Conservation (phyloP, 306 rosid genomes). For the Sophora flavescens region DNA sequence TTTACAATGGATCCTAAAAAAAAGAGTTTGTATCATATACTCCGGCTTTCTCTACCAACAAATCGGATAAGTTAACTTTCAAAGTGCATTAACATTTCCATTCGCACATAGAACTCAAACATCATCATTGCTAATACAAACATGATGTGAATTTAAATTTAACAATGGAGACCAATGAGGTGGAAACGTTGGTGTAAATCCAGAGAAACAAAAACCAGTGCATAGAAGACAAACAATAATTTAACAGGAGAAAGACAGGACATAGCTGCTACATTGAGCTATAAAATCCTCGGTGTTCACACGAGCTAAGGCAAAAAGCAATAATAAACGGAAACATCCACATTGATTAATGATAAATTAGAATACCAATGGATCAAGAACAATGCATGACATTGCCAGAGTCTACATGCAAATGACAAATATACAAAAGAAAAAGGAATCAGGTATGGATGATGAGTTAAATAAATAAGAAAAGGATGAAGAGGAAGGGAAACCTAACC, state of each 20-base stretch:
- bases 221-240: not conserved
- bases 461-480: not conserved
- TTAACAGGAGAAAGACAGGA: too few relatives aligned
- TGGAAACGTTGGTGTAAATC: not conserved
- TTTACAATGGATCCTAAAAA: too few relatives aligned
- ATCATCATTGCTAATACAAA: not conserved
- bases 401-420: too few relatives aligned
- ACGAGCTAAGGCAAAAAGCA: not conserved
- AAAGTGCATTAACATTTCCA: not conserved
- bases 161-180: not conserved
- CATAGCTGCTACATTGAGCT: not conserved
- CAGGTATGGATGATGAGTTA: not conserved
- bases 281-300: not conserved
- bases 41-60: not conserved
- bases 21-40: too few relatives aligned
- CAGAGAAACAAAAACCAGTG: not conserved
- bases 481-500: conserved; percentile 48
- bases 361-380: too few relatives aligned
- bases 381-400: too few relatives aligned
- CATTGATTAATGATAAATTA: not conserved
- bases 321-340: too few relatives aligned
- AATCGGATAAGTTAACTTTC: not conserved
- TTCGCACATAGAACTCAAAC: not conserved
- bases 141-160: not conserved
- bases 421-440: too few relatives aligned